phyloP scores from a whole-genome alignment of 1,139 yeast species.

The Geotrichum klebahnii region DNA sequence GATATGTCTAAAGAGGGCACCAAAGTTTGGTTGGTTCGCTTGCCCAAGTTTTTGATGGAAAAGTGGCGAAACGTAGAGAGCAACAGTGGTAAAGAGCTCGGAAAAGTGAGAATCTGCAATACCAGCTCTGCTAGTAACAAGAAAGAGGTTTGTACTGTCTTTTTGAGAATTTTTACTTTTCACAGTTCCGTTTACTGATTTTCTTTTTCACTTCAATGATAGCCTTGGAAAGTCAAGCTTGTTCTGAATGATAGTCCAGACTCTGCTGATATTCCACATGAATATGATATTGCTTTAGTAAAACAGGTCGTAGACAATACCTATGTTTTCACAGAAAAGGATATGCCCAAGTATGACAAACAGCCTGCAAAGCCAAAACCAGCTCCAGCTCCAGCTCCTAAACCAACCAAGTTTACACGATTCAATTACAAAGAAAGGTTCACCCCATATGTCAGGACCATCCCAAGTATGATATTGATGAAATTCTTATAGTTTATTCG shows the following conservation, averaged over 20 bases:
- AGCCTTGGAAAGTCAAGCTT: conserved; percentile 38
- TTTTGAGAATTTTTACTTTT: background rate
- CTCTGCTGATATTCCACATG: conserved; percentile 62
- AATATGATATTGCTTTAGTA: conserved; percentile 72
- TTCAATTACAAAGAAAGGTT: conserved; percentile 24
- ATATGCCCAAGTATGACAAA: conserved; percentile 63
- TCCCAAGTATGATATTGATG: conserved; percentile 25
- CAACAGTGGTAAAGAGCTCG: conserved; percentile 66
- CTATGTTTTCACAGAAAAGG: conserved; percentile 86
- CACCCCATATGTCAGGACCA: conserved; percentile 34
- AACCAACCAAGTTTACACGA: conserved; percentile 28
- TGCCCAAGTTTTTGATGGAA: conserved; percentile 82
- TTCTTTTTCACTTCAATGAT: no score
- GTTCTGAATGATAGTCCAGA: conserved; percentile 42
- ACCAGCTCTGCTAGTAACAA: conserved; percentile 36
- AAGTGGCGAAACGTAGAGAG: conserved; percentile 66
- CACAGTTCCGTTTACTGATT: conserved; percentile 19
- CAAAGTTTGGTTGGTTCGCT: conserved; percentile 86
- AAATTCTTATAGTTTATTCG: background rate
- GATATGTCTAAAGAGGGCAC: conserved; percentile 39
- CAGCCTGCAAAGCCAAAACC: conserved; percentile 36
- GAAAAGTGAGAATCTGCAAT: conserved; percentile 69
- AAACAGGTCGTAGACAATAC: conserved; percentile 71
- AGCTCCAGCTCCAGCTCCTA: conserved; percentile 28
- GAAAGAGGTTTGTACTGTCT: conserved; percentile 52